These are phyloP conservation scores for Saturnispora mendoncae DNA, from an alignment of 805 yeast genomes.

Conservation along the genomic window DNA sequence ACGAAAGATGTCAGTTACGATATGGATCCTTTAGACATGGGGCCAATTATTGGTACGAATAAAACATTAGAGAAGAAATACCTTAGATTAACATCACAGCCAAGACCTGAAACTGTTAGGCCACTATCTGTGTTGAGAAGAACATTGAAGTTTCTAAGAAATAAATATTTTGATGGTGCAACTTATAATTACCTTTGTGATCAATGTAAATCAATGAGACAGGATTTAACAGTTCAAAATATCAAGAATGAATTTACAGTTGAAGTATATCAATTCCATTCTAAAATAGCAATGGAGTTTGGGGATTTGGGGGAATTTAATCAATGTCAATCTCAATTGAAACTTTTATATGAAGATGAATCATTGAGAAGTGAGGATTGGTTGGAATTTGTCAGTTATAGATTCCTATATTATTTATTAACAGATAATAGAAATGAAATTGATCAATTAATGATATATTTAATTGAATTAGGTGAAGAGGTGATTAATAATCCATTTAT, in stretches of 20 bases:
- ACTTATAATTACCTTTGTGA: constrained; percentile 74
- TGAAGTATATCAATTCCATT: constrained; percentile 75
- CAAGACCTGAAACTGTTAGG: constrained; percentile 76
- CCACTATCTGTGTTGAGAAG: constrained; percentile 56
- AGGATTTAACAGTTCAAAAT: constrained; percentile 88
- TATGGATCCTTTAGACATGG: constrained; percentile 9
- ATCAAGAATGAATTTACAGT: constrained; percentile 71
- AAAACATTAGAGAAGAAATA: constrained; percentile 66
- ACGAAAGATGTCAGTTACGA: constrained; percentile 9
- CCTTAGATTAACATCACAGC: constrained; percentile 80
- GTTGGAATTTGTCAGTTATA: constrained; percentile 63
- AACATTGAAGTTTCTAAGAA: constrained; percentile 45
- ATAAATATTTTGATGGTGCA: constrained; percentile 41
- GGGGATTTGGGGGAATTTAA: constrained; percentile 89
- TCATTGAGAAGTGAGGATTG: constrained; percentile 27
- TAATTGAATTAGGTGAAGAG: constrained; percentile 13
- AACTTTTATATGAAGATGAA: constrained; percentile 43
- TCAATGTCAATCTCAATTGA: constrained; percentile 83
- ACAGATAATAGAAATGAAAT: constrained; percentile 59
- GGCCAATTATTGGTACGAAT: constrained; percentile 51
- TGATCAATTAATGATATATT: constrained; percentile 31
- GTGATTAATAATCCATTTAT: constrained; percentile 19
- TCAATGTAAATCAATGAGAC: constrained; percentile 87
- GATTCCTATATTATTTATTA: constrained; percentile 64
- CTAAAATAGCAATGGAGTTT: constrained; percentile 74